Percentiles rank a stretch among this genome's conserved stretches.
Conservation (phyloP, 352 stramenopile genomes). For the Phytophthora sp. region DNA sequence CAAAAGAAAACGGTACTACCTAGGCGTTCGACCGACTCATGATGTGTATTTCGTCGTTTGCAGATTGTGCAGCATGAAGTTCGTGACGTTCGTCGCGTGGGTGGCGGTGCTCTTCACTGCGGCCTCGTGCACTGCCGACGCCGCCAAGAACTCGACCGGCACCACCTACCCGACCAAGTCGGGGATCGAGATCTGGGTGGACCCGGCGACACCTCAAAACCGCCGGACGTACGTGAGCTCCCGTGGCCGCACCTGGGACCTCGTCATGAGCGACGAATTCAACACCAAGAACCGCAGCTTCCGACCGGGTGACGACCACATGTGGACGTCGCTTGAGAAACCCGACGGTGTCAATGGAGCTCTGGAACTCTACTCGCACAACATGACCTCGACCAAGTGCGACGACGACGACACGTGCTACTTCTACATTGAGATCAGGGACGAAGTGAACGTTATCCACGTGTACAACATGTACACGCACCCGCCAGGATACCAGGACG, state of each 20-base stretch:
- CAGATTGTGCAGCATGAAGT: conserved; percentile 14
- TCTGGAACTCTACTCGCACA: conserved; percentile 92
- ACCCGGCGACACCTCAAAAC: conserved; percentile 57
- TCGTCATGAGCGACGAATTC: conserved; percentile 96
- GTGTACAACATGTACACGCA: conserved; percentile 70
- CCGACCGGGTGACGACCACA: conserved; percentile 91
- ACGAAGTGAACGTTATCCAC: conserved; percentile 45
- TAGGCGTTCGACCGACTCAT: not conserved
- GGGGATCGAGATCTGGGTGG: conserved; percentile 52
- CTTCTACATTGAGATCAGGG: conserved; percentile 45
- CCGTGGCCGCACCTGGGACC: conserved; percentile 50
- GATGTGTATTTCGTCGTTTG: not conserved
- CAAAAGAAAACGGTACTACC: not conserved
- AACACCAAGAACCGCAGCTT: conserved; percentile 91
- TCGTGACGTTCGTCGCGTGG: conserved; percentile 16
- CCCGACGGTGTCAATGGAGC: conserved; percentile 92
- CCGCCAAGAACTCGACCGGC: conserved; percentile 19
- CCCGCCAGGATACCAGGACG: conserved; percentile 49
- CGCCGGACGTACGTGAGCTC: conserved; percentile 47
- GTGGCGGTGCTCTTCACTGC: conserved; percentile 11
- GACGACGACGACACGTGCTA: conserved; percentile 60
- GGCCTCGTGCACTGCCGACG: not conserved
- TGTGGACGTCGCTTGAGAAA: conserved; percentile 95
- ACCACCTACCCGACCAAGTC: conserved; percentile 43
- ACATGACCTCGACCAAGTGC: conserved; percentile 64